Evolutionary conservation across 371 early-diverging fungal genomes (phyloP).

Genomic region (Syncephalastrum racemosum): DNA sequence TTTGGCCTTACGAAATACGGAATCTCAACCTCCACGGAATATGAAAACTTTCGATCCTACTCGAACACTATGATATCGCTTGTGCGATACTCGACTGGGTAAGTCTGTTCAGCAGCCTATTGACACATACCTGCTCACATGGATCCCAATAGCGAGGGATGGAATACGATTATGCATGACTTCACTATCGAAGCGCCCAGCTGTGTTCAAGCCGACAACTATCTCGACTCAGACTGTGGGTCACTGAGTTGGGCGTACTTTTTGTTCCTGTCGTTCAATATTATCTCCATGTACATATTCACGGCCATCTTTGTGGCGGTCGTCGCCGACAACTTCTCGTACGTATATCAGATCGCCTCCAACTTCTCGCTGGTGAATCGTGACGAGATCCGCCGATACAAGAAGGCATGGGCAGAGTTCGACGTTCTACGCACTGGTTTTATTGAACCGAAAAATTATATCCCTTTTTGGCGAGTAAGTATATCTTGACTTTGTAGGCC

Average conservation of each 20-base stretch:
- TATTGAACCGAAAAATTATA: conserved; percentile 47
- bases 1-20: conserved; percentile 72
- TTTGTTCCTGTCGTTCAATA: conserved; percentile 67
- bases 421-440: conserved; percentile 57
- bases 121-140: not conserved
- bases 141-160: conserved; percentile 59
- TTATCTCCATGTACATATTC: conserved; percentile 78
- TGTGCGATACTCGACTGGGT: conserved; percentile 69
- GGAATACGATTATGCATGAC: conserved; percentile 75
- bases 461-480: conserved; percentile 49
- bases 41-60: conserved; percentile 65
- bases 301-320: conserved; percentile 72
- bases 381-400: conserved; percentile 67
- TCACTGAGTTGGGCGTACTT: conserved; percentile 60
- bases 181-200: conserved; percentile 60
- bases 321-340: conserved; percentile 72
- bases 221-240: conserved; percentile 68
- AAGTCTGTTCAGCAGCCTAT: conserved; percentile 14
- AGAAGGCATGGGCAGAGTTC: conserved; percentile 60
- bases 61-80: conserved; percentile 61
- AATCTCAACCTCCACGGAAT: conserved; percentile 46
- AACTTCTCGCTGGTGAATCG: conserved; percentile 62
- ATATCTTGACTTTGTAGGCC: not conserved
- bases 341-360: conserved; percentile 65
- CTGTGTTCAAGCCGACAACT: conserved; percentile 58